Evolutionary conservation across 768 basidiomycete genomes (phyloP).

Genomic region (Podaxis sp.): DNA sequence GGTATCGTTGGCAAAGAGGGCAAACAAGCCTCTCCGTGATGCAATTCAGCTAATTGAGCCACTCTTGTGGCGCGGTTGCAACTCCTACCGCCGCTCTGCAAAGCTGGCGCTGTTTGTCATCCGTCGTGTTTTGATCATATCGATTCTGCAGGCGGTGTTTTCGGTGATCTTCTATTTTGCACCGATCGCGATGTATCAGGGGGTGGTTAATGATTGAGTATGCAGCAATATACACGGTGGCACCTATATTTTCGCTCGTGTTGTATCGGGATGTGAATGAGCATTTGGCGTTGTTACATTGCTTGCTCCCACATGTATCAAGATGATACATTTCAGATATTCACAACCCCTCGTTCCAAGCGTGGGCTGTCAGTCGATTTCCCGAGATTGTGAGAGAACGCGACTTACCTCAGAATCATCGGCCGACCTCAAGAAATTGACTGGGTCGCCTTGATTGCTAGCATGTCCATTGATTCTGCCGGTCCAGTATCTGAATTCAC

Average conservation of each 20-base stretch:
- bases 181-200: conserved; percentile 96
- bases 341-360: too few relatives aligned
- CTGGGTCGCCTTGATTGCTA: too few relatives aligned
- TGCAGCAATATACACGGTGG: conserved; percentile 96
- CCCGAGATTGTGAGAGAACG: too few relatives aligned
- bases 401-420: too few relatives aligned
- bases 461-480: too few relatives aligned
- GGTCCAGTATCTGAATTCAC: too few relatives aligned
- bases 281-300: conserved; percentile 66
- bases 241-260: conserved; percentile 95
- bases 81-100: conserved; percentile 96
- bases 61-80: conserved; percentile 97
- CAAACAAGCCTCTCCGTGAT: conserved; percentile 95
- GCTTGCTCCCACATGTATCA: too few relatives aligned
- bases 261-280: conserved; percentile 94
- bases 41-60: conserved; percentile 97
- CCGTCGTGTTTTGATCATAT: conserved; percentile 94
- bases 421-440: too few relatives aligned
- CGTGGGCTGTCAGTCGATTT: too few relatives aligned
- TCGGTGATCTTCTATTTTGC: conserved; percentile 91
- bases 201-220: conserved; percentile 98
- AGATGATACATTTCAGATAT: too few relatives aligned
- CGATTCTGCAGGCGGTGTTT: conserved; percentile 96
- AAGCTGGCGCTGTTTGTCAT: conserved; percentile 99
- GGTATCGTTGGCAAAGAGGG: conserved; percentile 99